Base-by-base conservation (phyloP, 1,139 yeast genomes). In the Suhomyces terraborum region DNA sequence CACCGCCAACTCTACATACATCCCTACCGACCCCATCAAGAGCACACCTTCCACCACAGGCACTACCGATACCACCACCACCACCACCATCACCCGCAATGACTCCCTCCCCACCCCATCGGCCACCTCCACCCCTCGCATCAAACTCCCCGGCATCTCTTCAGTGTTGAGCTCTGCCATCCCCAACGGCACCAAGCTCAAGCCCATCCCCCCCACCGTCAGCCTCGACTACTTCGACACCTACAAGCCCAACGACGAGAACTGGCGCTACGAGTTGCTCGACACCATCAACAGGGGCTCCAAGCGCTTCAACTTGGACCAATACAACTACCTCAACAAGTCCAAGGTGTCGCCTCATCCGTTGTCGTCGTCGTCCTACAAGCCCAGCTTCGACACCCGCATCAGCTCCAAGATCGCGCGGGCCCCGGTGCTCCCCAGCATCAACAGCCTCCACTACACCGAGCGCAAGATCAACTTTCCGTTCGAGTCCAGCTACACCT, bases 401-500 rank as follows among this genome's bases (percentile, higher is more conserved):
- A 65, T 72, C 32, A 61, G 71, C 38, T 56, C 67, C 35, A 68
- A 67, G 46, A 63, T 65, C 31, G 50, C 53, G 20, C 58, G 56
- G 38, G 66, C 66, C n/a, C 57, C 64, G 18, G 48, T 53, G 35
- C 51, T 63, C 37, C 69, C 65, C 35, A 58, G 49, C 40, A 49
- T 57, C 37, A 49, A 49, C 34, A 53, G 46, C 24, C 42, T 40
- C 17, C 43, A 42, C 14, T 45, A 43, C 27, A 52, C 55, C 26
- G 73, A 67, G 44, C 59, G 69, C 38, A 69, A 69, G 48, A 69
- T 75, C 36, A 73, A 76, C 53, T 78, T 75, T 51, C 82, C 82
- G 6, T 78, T 72, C 54, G 79, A 77, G 51, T 73, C 77, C 18
- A 76, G 77, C 50, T 77, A 77, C 53, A 73, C 80, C 13, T 77